These are phyloP conservation scores for Hibiscus mutabilis DNA, from an alignment of 345 rosid genomes.

Conservation along the genomic window DNA sequence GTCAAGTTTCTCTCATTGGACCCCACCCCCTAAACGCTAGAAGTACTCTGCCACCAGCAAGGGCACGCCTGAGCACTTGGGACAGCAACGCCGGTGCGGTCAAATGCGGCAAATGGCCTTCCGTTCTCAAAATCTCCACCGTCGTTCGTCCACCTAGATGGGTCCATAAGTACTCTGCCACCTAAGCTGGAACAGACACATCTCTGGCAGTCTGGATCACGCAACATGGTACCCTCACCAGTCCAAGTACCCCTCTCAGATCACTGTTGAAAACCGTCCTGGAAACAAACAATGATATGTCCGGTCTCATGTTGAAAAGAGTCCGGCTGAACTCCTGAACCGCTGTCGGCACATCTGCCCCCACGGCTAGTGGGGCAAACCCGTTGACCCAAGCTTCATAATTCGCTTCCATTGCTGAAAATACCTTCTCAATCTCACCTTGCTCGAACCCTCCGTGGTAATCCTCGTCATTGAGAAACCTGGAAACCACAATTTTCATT, in stretches of 20 bases:
- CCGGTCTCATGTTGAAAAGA: constrained; percentile 85
- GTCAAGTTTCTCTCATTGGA: neutral
- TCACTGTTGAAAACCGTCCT: constrained; percentile 65
- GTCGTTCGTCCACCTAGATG: constrained; percentile 68
- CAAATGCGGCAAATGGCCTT: constrained; percentile 84
- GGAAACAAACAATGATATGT: constrained; percentile 56
- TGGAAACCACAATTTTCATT: neutral
- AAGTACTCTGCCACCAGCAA: no score
- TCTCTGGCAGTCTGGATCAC: constrained; percentile 66
- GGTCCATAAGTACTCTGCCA: constrained; percentile 49
- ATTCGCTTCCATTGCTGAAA: constrained; percentile 69
- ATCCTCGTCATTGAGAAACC: constrained; percentile 54
- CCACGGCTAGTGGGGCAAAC: constrained; percentile 64
- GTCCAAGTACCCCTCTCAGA: constrained; percentile 58
- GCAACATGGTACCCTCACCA: constrained; percentile 56
- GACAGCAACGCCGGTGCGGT: constrained; percentile 63
- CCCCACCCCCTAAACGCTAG: neutral
- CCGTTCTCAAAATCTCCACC: constrained; percentile 53
- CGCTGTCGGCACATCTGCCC: constrained; percentile 75
- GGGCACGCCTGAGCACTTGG: constrained; percentile 60
- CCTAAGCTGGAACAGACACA: constrained; percentile 56
- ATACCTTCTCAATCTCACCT: constrained; percentile 54
- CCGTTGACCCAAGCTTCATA: constrained; percentile 82
- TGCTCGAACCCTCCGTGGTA: constrained; percentile 75
- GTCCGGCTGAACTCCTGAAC: constrained; percentile 83